phyloP scores from a whole-genome alignment of 2,329 filamentous ascomycete genomes.

The Rhynchosporium graminicola region DNA sequence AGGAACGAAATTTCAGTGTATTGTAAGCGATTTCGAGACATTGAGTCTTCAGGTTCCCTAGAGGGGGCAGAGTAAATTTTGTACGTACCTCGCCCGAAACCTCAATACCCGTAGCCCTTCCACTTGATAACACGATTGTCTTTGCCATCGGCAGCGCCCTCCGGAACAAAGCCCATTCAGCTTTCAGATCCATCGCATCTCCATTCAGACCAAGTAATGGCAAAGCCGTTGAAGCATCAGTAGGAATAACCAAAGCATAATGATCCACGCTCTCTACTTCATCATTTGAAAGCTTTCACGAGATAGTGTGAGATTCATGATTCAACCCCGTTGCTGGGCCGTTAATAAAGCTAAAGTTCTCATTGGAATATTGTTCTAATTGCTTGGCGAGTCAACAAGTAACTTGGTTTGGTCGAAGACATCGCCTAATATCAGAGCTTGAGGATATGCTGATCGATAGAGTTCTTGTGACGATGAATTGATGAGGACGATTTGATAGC shows the following conservation, averaged over 20 bases:
- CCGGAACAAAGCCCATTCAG: constrained; percentile 45
- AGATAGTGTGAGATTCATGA: constrained; percentile 41
- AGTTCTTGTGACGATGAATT: constrained; percentile 46
- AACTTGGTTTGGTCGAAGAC: constrained; percentile 48
- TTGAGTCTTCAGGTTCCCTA: too few species aligned
- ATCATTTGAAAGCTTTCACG: constrained; percentile 28
- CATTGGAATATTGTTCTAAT: constrained; percentile 45
- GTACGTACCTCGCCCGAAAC: constrained; percentile 42
- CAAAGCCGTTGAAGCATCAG: constrained; percentile 48
- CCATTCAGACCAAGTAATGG: constrained; percentile 46
- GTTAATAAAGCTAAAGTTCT: constrained; percentile 46
- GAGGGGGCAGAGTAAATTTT: neutral
- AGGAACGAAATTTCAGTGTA: too few species aligned
- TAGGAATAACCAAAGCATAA: constrained; percentile 51
- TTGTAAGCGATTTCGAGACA: too few species aligned
- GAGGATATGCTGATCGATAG: constrained; percentile 48
- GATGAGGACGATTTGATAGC: constrained; percentile 48
- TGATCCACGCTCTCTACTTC: constrained; percentile 42
- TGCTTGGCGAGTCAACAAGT: constrained; percentile 43
- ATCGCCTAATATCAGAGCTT: constrained; percentile 49
- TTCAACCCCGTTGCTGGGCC: constrained; percentile 45
- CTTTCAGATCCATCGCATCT: constrained; percentile 41
- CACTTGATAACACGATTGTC: constrained; percentile 48
- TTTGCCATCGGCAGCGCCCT: constrained; percentile 44
- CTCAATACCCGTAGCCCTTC: constrained; percentile 49